Percentiles rank a stretch among this genome's conserved stretches.
These are phyloP conservation scores for Platanus orientalis DNA, from an alignment of 164 flowering plant species.

Conservation along the genomic window DNA sequence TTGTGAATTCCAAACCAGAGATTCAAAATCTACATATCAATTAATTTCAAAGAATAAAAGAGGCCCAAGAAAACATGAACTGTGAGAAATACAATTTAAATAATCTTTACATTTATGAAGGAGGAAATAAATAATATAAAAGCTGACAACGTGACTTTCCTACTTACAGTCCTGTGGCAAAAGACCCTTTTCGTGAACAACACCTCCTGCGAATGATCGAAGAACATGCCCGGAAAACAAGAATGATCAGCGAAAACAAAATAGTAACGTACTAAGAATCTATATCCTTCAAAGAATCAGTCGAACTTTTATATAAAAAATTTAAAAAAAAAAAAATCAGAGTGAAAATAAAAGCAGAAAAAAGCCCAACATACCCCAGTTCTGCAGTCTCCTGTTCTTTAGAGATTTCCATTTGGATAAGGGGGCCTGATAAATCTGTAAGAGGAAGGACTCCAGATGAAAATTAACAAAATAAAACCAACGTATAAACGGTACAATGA, in stretches of 20 bases:
- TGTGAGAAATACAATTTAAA: too few relatives aligned
- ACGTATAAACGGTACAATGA: background rate
- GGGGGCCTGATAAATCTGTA: slow-evolving; percentile 63
- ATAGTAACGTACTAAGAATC: background rate
- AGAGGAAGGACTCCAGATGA: background rate
- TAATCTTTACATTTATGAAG: too few relatives aligned
- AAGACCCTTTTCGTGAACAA: slow-evolving; percentile 93
- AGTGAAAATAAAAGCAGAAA: background rate
- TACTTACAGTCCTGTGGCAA: slow-evolving; percentile 73
- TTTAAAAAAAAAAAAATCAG: background rate
- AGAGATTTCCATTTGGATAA: slow-evolving; percentile 77
- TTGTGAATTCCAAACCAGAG: too few relatives aligned
- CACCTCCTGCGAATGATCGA: slow-evolving; percentile 52
- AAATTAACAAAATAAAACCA: background rate
- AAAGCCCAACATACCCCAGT: slow-evolving; percentile 62
- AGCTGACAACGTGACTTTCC: background rate
- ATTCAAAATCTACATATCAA: too few relatives aligned
- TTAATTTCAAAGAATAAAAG: too few relatives aligned
- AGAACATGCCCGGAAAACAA: slow-evolving; percentile 1
- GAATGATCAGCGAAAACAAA: slow-evolving; percentile 3
- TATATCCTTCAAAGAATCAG: background rate
- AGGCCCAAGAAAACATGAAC: too few relatives aligned
- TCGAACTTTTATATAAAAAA: background rate
- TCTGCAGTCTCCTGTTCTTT: slow-evolving; percentile 82
- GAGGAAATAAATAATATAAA: too few relatives aligned